Evolutionary conservation across 257 asterid species (phyloP).

Genomic region (Buddleja alternifolia): DNA sequence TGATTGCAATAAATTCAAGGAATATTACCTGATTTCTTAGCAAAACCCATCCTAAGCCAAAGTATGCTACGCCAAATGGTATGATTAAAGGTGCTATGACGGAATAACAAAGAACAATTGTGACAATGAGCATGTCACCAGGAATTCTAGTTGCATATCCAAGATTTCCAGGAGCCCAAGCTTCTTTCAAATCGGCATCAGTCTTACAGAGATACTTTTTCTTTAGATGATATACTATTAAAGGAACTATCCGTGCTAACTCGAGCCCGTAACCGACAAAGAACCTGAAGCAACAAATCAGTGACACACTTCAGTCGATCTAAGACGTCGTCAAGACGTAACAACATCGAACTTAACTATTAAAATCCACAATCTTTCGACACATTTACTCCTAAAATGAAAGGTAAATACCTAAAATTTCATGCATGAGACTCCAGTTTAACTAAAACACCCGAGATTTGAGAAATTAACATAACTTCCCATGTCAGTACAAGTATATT

Average conservation of each 20-base stretch:
- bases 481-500: no score
- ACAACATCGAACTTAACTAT: no score
- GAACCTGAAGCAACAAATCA: slow-evolving; percentile 57
- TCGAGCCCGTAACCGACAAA: slow-evolving; percentile 96
- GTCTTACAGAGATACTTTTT: slow-evolving; percentile 81
- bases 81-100: slow-evolving; percentile 82
- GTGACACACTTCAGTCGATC: neutral
- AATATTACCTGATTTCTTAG: slow-evolving; percentile 80
- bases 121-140: slow-evolving; percentile 69
- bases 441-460: no score
- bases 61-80: slow-evolving; percentile 80
- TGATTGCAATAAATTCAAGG: neutral
- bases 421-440: no score
- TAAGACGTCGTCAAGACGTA: slow-evolving; percentile 2
- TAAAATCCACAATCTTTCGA: no score
- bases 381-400: no score
- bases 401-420: no score
- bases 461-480: no score
- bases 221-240: slow-evolving; percentile 76
- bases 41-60: slow-evolving; percentile 91
- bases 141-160: slow-evolving; percentile 82
- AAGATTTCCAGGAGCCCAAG: slow-evolving; percentile 93
- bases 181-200: slow-evolving; percentile 76
- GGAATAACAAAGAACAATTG: slow-evolving; percentile 78
- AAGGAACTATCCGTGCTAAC: slow-evolving; percentile 77